Conservation (phyloP, 2,329 filamentous ascomycete species). For the Penicillium sp. region DNA sequence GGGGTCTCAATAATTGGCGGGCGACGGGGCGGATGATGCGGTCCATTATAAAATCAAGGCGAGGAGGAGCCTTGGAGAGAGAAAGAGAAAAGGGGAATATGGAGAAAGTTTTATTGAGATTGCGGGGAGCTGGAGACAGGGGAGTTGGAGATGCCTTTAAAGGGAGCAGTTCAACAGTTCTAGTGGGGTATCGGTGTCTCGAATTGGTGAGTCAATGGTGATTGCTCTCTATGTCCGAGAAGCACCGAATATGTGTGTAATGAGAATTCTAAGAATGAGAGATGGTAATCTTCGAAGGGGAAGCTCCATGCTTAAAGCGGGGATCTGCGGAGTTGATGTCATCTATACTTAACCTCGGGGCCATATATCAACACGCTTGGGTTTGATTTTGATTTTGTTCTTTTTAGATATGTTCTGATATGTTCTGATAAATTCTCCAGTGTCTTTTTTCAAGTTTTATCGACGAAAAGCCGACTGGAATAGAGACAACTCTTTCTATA, state of each 20-base stretch:
- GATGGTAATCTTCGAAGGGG: slow-evolving; percentile 14
- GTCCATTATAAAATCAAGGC: slow-evolving; percentile 30
- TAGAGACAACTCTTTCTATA: background rate
- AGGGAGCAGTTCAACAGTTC: slow-evolving; percentile 1
- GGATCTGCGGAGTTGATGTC: slow-evolving; percentile 18
- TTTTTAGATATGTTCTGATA: background rate
- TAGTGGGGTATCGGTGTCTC: slow-evolving; percentile 1
- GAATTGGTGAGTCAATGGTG: slow-evolving; percentile 13
- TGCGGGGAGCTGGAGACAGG: slow-evolving; percentile 17
- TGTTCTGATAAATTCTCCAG: rapidly evolving
- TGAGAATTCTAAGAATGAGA: background rate
- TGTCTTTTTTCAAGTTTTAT: background rate
- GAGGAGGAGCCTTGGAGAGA: background rate
- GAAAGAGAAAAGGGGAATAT: slow-evolving; percentile 5
- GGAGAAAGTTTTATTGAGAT: slow-evolving; percentile 10
- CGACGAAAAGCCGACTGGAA: background rate
- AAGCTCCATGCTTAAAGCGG: slow-evolving; percentile 21
- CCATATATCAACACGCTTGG: background rate
- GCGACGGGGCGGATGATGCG: slow-evolving; percentile 37
- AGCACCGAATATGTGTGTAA: slow-evolving; percentile 20
- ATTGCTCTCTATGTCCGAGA: slow-evolving; percentile 28
- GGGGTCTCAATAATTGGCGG: slow-evolving; percentile 38
- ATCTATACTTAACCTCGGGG: slow-evolving; percentile 2
- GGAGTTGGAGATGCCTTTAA: slow-evolving; percentile 21
- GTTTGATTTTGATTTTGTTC: background rate